These are phyloP conservation scores for Coemansia sp. DNA, from an alignment of 192 early-diverging fungal species.

Conservation along the genomic window DNA sequence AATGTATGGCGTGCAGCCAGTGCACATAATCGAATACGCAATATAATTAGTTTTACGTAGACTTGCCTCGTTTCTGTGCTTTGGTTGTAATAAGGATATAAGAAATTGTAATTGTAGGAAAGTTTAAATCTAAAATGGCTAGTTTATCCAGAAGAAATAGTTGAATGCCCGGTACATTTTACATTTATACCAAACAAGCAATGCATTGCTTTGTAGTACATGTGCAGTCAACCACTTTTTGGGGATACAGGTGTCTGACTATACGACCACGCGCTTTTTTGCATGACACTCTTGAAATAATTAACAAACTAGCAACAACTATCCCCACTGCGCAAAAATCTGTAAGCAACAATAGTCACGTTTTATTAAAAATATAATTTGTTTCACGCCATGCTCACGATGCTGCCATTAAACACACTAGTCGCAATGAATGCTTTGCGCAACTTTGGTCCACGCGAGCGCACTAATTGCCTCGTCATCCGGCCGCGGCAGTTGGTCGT, in stretches of 20 bases:
- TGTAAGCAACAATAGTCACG: not conserved
- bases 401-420: too few relatives aligned
- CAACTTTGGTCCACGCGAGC: slow-evolving; percentile 35
- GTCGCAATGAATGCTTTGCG: slow-evolving; percentile 30
- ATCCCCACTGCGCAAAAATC: too few relatives aligned
- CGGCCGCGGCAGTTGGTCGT: slow-evolving; percentile 34
- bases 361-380: not conserved
- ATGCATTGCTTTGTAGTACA: not conserved
- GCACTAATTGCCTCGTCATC: slow-evolving; percentile 40
- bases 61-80: not conserved
- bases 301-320: too few relatives aligned
- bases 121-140: not conserved
- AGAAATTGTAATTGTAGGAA: not conserved
- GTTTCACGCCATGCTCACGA: too few relatives aligned
- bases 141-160: not conserved
- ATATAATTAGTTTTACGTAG: not conserved
- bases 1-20: not conserved
- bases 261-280: not conserved
- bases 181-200: not conserved
- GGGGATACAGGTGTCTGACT: not conserved
- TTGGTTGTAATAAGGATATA: not conserved
- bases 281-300: not conserved
- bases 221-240: not conserved
- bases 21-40: slow-evolving; percentile 12
- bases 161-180: not conserved